Evolutionary conservation across 805 yeast genomes (phyloP).

Genomic region (Limtongia smithiae): DNA sequence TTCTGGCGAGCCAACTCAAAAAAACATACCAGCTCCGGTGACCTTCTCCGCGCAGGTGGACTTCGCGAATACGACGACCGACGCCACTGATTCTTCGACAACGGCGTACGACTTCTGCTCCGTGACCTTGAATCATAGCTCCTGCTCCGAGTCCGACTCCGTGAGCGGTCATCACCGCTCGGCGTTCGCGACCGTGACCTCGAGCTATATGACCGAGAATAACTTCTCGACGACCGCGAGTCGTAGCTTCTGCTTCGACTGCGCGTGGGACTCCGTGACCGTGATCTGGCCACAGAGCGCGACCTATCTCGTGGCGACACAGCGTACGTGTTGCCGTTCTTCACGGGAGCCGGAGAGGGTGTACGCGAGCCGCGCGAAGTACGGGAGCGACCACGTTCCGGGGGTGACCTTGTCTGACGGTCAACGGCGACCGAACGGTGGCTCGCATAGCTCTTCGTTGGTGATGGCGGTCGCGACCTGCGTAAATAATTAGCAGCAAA

Average conservation of each 20-base stretch:
- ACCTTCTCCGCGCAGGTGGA: not conserved
- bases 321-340: no score
- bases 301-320: no score
- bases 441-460: no score
- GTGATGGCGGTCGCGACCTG: no score
- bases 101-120: conserved; percentile 1
- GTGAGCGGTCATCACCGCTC: conserved; percentile 4
- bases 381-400: no score
- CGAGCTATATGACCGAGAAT: not conserved
- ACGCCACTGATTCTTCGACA: not conserved
- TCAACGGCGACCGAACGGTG: no score
- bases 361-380: not conserved
- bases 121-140: not conserved
- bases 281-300: conserved; percentile 7
- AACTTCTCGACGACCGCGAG: conserved; percentile 17
- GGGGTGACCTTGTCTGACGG: no score
- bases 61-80: conserved; percentile 3
- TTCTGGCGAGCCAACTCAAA: not conserved
- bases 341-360: no score
- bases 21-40: conserved; percentile 3
- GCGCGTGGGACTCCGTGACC: conserved; percentile 5
- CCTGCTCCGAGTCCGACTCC: conserved; percentile 10
- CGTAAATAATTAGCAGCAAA: no score
- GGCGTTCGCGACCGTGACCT: conserved; percentile 2
- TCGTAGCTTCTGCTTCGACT: conserved; percentile 16